Conservation (phyloP, 139 green algal species). For the Closterium sp. region DNA sequence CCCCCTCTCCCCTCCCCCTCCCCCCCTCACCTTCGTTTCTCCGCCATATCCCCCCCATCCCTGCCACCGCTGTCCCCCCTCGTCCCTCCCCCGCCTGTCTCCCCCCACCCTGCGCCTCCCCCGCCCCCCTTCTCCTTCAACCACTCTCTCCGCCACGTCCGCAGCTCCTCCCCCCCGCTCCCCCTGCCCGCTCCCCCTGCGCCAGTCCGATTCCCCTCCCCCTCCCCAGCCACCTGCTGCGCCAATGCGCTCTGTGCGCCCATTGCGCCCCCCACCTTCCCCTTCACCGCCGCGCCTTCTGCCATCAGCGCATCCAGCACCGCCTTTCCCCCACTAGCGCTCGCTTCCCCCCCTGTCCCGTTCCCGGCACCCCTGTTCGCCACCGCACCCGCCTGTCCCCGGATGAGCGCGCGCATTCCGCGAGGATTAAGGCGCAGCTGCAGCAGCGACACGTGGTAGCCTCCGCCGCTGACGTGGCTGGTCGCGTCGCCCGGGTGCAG, state of each 20-base stretch:
- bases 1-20: background rate
- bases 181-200: background rate
- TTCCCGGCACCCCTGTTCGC: background rate
- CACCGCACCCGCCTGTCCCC: background rate
- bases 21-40: conserved; percentile 2
- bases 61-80: background rate
- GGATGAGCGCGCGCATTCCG: background rate
- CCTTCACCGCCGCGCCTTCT: background rate
- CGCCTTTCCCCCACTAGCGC: background rate
- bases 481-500: background rate
- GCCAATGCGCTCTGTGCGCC: background rate
- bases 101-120: background rate
- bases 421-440: background rate
- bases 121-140: background rate
- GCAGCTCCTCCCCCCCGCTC: background rate
- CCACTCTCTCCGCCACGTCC: background rate
- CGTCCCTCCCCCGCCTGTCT: background rate
- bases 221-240: background rate
- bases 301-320: background rate
- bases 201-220: background rate
- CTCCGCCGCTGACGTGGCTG: background rate
- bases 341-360: background rate
- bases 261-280: background rate
- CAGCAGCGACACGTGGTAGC: background rate
- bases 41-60: background rate